Base-by-base conservation (phyloP, 306 rosid species). In the Potentilla sterilis region DNA sequence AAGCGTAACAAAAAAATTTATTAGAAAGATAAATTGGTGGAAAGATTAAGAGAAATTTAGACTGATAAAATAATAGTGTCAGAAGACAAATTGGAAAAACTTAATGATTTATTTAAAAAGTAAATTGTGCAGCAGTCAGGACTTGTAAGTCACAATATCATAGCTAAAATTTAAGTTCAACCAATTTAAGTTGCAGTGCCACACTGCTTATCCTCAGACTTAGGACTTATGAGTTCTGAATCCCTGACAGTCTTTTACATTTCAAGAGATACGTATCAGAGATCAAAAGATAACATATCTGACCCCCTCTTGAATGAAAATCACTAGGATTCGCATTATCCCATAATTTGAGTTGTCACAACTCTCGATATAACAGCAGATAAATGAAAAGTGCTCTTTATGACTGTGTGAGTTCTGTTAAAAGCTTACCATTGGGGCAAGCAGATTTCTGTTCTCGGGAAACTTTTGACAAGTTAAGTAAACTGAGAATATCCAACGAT, bases 401-500 rank as follows among this genome's bases (percentile, higher is more conserved):
- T 3, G 24, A 77, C 71, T 72, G 57, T 52, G 73, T 21, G 52
- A 35, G 44, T 21, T 70, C 48, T 15, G 58, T 14, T 54, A 7
- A 61, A 69, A 70, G 8, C 78, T 67, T 72, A 90, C 97, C 88
- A 63, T 66, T 77, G n/a, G 75, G 82, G 78, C 61, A 46, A 54
- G 83, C 42, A 82, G 86, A 70, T 70, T 78, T 76, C 81, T 81
- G 51, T 66, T 84, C 77, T 76, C 77, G 88, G 54, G 89, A 80
- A 75, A 71, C 69, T 63, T 74, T 67, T 51, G 97, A 90, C 89
- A 92, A 86, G 87, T 86, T 83, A 22, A 86, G 82, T 79, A 95
- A 81, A 88, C 77, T 92, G 81, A 90, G 86, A 86, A 95, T 81
- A 80, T 95, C 98, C 82, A 95, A 78, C 11, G 98, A 95, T 32